phyloP scores from a whole-genome alignment of 2,329 filamentous ascomycete species.

The Scedosporium minutisporum region DNA sequence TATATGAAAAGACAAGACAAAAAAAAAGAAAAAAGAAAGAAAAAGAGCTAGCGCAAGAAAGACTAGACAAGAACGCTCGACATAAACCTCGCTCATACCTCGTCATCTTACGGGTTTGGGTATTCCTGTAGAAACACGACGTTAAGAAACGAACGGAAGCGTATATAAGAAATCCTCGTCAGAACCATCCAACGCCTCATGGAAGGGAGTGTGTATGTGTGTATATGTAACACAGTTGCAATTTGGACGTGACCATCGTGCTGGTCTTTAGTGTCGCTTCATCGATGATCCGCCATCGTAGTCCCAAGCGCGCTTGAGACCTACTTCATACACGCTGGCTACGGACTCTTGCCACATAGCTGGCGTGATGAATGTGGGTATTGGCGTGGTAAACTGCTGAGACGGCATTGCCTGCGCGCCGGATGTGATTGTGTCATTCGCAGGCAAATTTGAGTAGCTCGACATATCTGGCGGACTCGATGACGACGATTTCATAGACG shows the following conservation, averaged over 20 bases:
- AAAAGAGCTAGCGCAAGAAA: background rate
- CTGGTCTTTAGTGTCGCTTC: slow-evolving; percentile 12
- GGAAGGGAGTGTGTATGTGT: background rate
- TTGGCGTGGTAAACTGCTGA: slow-evolving; percentile 43
- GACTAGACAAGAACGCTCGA: background rate
- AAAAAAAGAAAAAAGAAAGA: background rate
- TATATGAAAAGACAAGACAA: background rate
- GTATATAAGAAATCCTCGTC: background rate
- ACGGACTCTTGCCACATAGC: slow-evolving; percentile 68
- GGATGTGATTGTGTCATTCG: slow-evolving; percentile 40
- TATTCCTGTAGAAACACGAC: background rate
- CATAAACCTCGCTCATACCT: background rate
- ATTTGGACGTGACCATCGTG: background rate
- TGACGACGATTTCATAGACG: slow-evolving; percentile 30
- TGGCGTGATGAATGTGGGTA: slow-evolving; percentile 54
- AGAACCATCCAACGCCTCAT: background rate
- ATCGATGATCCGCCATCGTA: slow-evolving; percentile 30
- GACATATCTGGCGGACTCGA: slow-evolving; percentile 5
- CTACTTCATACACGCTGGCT: slow-evolving; percentile 57
- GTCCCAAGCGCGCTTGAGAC: slow-evolving; percentile 54
- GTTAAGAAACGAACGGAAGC: background rate
- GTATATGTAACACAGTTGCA: background rate
- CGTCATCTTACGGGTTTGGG: background rate
- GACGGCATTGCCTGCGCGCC: slow-evolving; percentile 32
- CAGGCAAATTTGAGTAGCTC: slow-evolving; percentile 35